Conservation (phyloP, 805 yeast genomes). For the Saccharomyces paradoxus region DNA sequence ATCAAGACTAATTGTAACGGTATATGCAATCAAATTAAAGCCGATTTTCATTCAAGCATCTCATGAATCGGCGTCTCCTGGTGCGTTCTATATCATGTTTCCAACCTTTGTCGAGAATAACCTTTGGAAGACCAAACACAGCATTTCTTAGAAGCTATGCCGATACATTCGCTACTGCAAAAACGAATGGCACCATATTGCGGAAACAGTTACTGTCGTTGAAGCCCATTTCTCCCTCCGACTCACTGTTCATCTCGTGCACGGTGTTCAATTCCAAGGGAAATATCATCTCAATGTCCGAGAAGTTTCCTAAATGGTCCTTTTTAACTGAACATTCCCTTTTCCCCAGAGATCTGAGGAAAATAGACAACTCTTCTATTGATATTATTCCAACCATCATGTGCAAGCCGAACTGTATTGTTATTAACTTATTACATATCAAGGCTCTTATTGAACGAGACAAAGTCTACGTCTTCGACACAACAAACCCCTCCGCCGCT, state of each 20-base stretch:
- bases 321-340: constrained; percentile 66
- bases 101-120: neutral
- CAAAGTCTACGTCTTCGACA: constrained; percentile 75
- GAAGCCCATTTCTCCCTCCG: constrained; percentile 35
- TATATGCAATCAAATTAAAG: neutral
- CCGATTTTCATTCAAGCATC: neutral
- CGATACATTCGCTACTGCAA: neutral
- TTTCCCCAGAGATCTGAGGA: constrained; percentile 80
- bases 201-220: constrained; percentile 17
- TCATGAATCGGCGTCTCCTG: neutral
- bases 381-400: constrained; percentile 88
- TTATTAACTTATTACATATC: constrained; percentile 77
- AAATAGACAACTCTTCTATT: constrained; percentile 61
- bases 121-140: neutral
- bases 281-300: constrained; percentile 66
- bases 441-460: constrained; percentile 82
- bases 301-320: constrained; percentile 68
- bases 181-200: neutral
- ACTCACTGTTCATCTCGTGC: constrained; percentile 51
- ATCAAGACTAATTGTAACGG: neutral
- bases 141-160: neutral
- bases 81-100: neutral
- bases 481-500: constrained; percentile 46
- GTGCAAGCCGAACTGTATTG: constrained; percentile 65
- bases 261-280: constrained; percentile 76